Conservation (phyloP, 768 basidiomycete genomes). For the Asterophora parasitica region DNA sequence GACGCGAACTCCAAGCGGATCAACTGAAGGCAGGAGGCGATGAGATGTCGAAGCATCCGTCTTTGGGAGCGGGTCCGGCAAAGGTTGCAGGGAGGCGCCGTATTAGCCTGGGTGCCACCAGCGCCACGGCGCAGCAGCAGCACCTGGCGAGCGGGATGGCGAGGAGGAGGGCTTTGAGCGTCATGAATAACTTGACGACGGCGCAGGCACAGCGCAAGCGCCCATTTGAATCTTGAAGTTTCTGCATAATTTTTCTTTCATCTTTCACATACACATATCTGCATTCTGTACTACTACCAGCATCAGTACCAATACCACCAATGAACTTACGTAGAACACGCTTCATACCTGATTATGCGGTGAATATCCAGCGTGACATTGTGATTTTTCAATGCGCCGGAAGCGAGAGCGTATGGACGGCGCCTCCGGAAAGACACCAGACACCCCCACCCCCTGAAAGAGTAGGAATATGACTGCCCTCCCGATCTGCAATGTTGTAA, state of each 20-base stretch:
- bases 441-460: constrained; percentile 14
- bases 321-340: background rate
- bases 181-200: constrained; percentile 10
- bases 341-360: background rate
- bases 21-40: background rate
- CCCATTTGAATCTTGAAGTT: constrained; percentile 8
- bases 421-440: constrained; percentile 14
- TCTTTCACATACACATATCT: background rate
- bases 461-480: background rate
- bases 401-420: background rate
- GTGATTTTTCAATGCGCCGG: constrained; percentile 7
- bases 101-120: constrained; percentile 14
- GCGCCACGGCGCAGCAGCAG: background rate
- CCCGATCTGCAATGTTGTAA: constrained; percentile 1
- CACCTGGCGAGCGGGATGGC: background rate
- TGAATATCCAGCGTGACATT: constrained; percentile 4
- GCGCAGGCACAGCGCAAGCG: constrained; percentile 15
- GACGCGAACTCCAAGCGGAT: background rate
- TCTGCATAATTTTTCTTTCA: background rate
- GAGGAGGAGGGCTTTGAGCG: constrained; percentile 17
- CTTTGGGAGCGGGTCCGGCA: background rate
- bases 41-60: background rate
- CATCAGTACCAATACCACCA: constrained; percentile 2
- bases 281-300: background rate
- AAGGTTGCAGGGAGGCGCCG: constrained; percentile 13